Base-by-base conservation (phyloP, 176 grass and related monocot species). In the Triticum monococcum region DNA sequence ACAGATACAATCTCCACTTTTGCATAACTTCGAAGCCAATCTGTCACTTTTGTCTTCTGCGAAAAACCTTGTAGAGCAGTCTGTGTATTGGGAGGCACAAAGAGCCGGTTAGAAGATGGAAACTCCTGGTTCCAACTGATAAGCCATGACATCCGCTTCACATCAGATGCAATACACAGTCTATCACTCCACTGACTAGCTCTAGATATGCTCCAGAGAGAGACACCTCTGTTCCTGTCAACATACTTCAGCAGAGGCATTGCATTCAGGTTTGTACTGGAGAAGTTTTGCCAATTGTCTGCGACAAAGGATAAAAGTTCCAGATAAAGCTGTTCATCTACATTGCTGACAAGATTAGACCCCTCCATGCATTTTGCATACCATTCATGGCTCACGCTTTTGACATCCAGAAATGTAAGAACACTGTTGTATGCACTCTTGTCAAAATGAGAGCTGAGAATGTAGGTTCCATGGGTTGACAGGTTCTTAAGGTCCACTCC, bases 351-450 rank as follows among this genome's bases (percentile, higher is more conserved):
- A 85, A 94, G 75, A 82, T 88, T 77, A 7, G 81, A 92, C 7
- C 91, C 79, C 75, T 76, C 75, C 18, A 97, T 92, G 45, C 88
- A 97, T 45, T 92, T 93, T 5, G 57, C 89, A 75, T 97, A 97
- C 94, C 91, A 97, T 65, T 77, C 50, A 61, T 30, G 10, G n/a
- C 38, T 46, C 40, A 97, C 89, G 2, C 50, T 82, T 26, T 67
- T 64, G n/a, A 97, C 64, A 64, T 37, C 91, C 0, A 97, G 64
- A 88, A 90, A 97, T 17, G 7, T n/a, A 68, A 97, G 84, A 1
- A 88, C 85, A n/a, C 76, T 68, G 26, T 87, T 45, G 68, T 88
- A 94, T n/a, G 35, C 61, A 63, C 38, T 16, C 4, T 36, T 86
- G 76, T 97, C 94, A 73, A 93, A 91, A 64, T 84, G 75, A 81